Percentiles rank a stretch among this genome's conserved stretches.
phyloP scores from a whole-genome alignment of 148 eudicot genomes.

The Fagopyrum tataricum region DNA sequence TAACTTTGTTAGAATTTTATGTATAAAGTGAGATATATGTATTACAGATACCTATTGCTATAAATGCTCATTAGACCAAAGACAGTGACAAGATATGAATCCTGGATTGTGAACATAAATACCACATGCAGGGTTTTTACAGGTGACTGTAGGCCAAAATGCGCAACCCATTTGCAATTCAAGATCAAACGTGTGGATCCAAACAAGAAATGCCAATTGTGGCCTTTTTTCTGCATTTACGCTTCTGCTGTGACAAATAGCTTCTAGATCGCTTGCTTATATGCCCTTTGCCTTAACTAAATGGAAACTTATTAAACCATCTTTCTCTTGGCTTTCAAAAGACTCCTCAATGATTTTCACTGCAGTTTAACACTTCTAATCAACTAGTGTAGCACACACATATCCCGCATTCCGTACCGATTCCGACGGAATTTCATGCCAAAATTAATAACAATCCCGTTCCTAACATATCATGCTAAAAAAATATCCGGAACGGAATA shows the following conservation, averaged over 20 bases:
- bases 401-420: too few relatives aligned
- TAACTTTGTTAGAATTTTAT: too few relatives aligned
- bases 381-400: too few relatives aligned
- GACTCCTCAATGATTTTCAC: too few relatives aligned
- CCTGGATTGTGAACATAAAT: background rate
- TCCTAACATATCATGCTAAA: too few relatives aligned
- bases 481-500: too few relatives aligned
- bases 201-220: background rate
- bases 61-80: background rate
- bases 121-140: background rate
- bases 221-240: background rate
- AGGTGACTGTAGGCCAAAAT: background rate
- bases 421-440: too few relatives aligned
- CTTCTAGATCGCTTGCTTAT: background rate
- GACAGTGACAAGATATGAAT: slow-evolving; percentile 1
- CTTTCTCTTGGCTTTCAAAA: too few relatives aligned
- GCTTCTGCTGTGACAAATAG: background rate
- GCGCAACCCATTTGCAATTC: background rate
- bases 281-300: too few relatives aligned
- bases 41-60: background rate
- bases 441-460: too few relatives aligned
- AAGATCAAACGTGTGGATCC: background rate
- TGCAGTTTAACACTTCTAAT: too few relatives aligned
- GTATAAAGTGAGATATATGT: background rate
- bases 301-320: too few relatives aligned